Evolutionary conservation across 345 rosid genomes (phyloP), one percentile per base, ranked within the genome.

Genomic region (Odontarrhena argentea): DNA sequence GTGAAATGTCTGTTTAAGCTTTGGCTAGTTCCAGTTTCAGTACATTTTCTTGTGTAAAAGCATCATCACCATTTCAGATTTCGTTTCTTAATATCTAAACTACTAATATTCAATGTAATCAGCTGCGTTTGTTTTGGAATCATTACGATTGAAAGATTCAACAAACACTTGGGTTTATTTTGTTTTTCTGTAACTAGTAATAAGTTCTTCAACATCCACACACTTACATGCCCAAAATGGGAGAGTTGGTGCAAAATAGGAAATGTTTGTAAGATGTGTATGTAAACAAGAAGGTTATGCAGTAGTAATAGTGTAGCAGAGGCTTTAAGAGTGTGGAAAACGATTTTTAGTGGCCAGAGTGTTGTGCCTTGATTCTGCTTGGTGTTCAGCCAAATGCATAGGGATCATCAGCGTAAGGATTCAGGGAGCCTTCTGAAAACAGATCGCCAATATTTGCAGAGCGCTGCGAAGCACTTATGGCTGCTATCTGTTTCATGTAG

Each of bases 351-450:
- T 11, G 70, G 68, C 76, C 76, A 18, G n/a, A 37, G 56, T 12
- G 47, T 14, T 38, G 72, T 47, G 42, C 4, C 3, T 35, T 37
- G 55, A 26, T 37, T 55, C 11, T 22, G 51, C 14, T 45, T 9
- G 10, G 18, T 14, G 36, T 69, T 79, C 79, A 91, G 60, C 81
- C 95, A 83, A 91, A 94, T 55, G 97, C 95, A 45, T 91, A 94
- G 6, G 99, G 99, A 79, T 94, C 97, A 72, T 94, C 89, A 9
- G 87, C 89, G 64, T 94, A 91, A 35, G 97, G 97, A 71, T 94
- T 91, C 55, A 92, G 77, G 6, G 92, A 88, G 24, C 96, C 98
- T 83, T 92, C 98, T 57, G 92, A 75, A 76, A 92, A 91, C 83
- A 92, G 69, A 73, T 92, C 98, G 13, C 94, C 96, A 1, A 88